Evolutionary conservation across 495 filamentous ascomycete genomes (phyloP).

Genomic region (Xylaria scruposa): DNA sequence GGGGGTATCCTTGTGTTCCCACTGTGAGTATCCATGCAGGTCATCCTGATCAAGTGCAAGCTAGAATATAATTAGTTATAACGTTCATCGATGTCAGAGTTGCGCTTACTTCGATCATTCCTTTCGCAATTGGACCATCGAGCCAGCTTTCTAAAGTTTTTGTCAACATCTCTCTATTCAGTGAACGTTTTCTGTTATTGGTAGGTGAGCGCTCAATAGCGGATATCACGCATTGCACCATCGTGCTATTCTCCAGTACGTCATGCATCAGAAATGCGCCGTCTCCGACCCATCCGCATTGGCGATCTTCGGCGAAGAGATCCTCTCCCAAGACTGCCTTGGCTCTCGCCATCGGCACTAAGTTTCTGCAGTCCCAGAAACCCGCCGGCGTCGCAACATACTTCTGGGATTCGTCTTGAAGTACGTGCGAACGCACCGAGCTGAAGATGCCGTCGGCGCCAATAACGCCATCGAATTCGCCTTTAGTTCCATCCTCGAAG

Average conservation of each 20-base stretch:
- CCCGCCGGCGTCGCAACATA: conserved; percentile 27
- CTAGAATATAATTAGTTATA: conserved; percentile 3
- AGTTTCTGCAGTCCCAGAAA: conserved; percentile 31
- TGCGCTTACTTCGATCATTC: conserved; percentile 30
- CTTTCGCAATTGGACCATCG: conserved; percentile 25
- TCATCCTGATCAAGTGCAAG: conserved; percentile 27
- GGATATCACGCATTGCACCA: conserved; percentile 32
- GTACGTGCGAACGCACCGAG: conserved; percentile 29
- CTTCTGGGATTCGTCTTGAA: conserved; percentile 18
- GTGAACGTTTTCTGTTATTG: conserved; percentile 17
- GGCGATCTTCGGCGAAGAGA: conserved; percentile 27
- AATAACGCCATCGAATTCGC: conserved; percentile 36
- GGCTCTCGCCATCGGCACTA: conserved; percentile 31
- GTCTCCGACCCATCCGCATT: conserved; percentile 37
- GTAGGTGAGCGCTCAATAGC: conserved; percentile 17
- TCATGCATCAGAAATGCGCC: conserved; percentile 29
- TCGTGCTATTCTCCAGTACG: conserved; percentile 27
- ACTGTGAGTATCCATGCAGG: conserved; percentile 24
- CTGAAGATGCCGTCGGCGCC: conserved; percentile 42
- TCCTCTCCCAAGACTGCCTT: conserved; percentile 27
- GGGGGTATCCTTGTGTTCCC: conserved; percentile 32
- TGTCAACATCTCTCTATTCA: conserved; percentile 15
- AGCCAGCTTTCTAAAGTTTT: conserved; percentile 21
- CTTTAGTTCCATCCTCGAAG: conserved; percentile 32
- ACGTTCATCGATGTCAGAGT: too few relatives aligned